A percentile compares a stretch with the other conserved stretches of the same genome.
These are phyloP conservation scores for Graphiopsis chlorocephala DNA, from an alignment of 2,329 filamentous ascomycete species.

Conservation along the genomic window DNA sequence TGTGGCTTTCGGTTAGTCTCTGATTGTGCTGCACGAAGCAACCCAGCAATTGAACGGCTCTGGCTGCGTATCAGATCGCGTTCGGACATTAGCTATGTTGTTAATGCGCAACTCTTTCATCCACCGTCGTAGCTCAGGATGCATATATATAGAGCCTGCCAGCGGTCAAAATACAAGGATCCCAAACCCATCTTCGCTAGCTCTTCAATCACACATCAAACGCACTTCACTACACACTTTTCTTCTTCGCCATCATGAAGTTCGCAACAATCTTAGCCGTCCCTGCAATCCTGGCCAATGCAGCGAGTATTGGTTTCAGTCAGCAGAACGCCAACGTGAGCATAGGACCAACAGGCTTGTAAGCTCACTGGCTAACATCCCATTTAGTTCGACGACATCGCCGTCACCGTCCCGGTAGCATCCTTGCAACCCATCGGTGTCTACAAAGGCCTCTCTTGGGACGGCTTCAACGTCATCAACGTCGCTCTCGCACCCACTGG, in stretches of 20 bases:
- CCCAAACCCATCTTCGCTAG: not conserved
- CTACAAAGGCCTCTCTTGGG: conserved; percentile 5
- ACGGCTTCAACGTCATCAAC: conserved; percentile 11
- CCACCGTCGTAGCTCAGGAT: not conserved
- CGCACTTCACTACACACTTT: not conserved
- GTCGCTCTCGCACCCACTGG: not conserved
- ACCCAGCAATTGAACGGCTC: not conserved
- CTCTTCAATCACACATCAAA: not conserved
- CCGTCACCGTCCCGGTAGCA: not conserved
- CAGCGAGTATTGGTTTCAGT: not conserved
- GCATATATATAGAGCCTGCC: not conserved
- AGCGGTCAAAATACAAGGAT: no score
- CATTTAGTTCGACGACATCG: conserved; percentile 7
- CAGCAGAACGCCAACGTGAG: conserved; percentile 6
- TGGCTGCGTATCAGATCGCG: not conserved
- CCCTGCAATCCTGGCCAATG: not conserved
- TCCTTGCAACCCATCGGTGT: conserved; percentile 3
- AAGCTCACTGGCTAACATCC: not conserved
- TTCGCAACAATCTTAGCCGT: conserved; percentile 1
- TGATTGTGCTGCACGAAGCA: not conserved
- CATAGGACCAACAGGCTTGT: not conserved
- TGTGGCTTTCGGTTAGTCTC: not conserved
- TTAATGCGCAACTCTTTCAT: not conserved
- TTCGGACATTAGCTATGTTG: not conserved
- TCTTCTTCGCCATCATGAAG: not conserved